Conservation (phyloP, 192 early-diverging fungal species). For the Coemansia sp. region DNA sequence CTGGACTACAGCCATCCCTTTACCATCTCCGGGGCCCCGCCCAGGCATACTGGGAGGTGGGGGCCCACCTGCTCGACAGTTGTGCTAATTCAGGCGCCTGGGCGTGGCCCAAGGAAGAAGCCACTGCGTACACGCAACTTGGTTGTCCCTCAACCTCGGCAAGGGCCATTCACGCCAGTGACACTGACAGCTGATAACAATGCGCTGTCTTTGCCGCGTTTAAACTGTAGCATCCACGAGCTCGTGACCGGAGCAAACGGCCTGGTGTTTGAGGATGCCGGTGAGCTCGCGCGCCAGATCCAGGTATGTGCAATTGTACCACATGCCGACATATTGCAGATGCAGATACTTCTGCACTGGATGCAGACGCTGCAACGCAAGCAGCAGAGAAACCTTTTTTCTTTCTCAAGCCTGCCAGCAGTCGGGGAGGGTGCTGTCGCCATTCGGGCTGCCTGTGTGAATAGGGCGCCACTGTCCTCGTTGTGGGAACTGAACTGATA, state of each 20-base stretch:
- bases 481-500: neutral
- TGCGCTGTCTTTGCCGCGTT: neutral
- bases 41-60: too few species aligned
- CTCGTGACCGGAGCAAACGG: slow-evolving; percentile 67
- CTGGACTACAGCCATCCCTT: too few species aligned
- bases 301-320: slow-evolving; percentile 52
- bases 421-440: neutral
- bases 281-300: slow-evolving; percentile 62
- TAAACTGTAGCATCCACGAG: slow-evolving; percentile 58
- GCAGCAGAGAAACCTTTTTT: neutral
- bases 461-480: neutral
- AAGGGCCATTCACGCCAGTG: too few species aligned
- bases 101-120: slow-evolving; percentile 5
- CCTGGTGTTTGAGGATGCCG: slow-evolving; percentile 56
- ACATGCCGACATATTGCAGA: neutral
- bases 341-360: slow-evolving; percentile 9
- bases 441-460: neutral
- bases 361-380: slow-evolving; percentile 7
- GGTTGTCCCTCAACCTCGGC: too few species aligned
- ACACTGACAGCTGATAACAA: too few species aligned
- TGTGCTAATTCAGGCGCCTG: too few species aligned
- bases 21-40: too few species aligned
- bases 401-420: slow-evolving; percentile 1
- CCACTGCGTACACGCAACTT: neutral
- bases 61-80: too few species aligned